These are phyloP conservation scores for Argentina anserina DNA, from an alignment of 306 rosid genomes.

Conservation along the genomic window DNA sequence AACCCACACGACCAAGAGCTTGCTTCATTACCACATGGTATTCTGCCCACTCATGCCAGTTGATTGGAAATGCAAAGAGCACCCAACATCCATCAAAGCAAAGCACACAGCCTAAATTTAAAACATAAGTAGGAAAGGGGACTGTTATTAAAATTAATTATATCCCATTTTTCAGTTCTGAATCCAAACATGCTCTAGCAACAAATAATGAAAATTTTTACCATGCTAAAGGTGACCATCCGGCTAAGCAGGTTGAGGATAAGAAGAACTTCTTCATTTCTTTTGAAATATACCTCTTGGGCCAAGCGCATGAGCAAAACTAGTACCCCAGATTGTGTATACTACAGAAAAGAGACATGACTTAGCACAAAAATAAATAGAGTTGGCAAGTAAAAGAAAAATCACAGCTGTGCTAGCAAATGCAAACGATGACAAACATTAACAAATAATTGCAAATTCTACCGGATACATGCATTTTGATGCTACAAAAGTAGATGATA, in stretches of 20 bases:
- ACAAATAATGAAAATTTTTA: constrained; percentile 23
- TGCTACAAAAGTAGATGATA: neutral
- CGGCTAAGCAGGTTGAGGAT: constrained; percentile 79
- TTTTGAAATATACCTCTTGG: constrained; percentile 54
- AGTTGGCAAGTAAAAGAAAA: neutral
- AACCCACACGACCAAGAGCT: constrained; percentile 3
- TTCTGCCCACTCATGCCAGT: constrained; percentile 41
- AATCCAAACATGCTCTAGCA: neutral
- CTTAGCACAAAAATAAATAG: constrained; percentile 15
- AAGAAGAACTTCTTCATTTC: constrained; percentile 55
- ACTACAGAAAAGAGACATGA: constrained; percentile 38
- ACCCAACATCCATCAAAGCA: constrained; percentile 51
- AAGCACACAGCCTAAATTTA: constrained; percentile 67
- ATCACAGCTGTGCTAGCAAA: neutral
- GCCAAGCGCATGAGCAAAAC: constrained; percentile 76
- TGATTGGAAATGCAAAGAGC: constrained; percentile 40
- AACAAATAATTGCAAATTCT: neutral
- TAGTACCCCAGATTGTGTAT: constrained; percentile 65
- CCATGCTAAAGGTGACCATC: constrained; percentile 73
- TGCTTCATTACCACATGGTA: constrained; percentile 57
- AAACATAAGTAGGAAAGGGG: constrained; percentile 9
- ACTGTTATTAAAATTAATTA: neutral
- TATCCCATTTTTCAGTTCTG: neutral
- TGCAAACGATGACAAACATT: neutral
- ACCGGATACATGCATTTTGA: neutral